Evolutionary conservation across 768 basidiomycete genomes (phyloP), one percentile per base, ranked within the genome.

Genomic region (Cyclocybe cylindracea): DNA sequence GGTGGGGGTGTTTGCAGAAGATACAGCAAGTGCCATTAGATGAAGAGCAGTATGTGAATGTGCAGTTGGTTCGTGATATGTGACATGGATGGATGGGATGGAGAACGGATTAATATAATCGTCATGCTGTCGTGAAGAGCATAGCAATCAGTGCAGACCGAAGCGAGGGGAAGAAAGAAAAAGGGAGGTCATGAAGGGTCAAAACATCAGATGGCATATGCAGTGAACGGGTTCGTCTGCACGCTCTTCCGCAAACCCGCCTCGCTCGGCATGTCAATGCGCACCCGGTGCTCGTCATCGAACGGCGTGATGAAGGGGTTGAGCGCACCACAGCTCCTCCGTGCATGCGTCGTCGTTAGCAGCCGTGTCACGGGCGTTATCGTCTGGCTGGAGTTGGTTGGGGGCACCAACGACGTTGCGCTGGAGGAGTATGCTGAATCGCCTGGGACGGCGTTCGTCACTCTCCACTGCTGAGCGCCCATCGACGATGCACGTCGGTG

Each of bases 281-380:
- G 52, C 44, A 67, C 66, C 40, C 53, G 55, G 49, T 80, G 75
- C 63, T 88, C 86, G 61, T 89, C 88, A 65, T 91, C 89, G 66
- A 91, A 91, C 7, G 89, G 89, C 45, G 88, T 89, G 51, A 81
- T 78, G 62, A 91, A 91, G 46, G 89, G 89, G 57, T 77, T 70
- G 47, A 72, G 24, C 24, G 24, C 63, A 47, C 66, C 63, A 40
- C 61, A 56, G 35, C 76, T 74, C 56, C 73, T 65, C 53, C 73
- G 70, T 14, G 74, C 71, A 59, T 77, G 66, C 18, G 70, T 72
- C 19, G 72, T 71, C 41, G 78, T 77, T 55, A 78, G 66, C 50
- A 77, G 68, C 38, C 76, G 69, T 44, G 78, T 77, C 35, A 78
- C 70, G 10, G 80, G 77, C 48, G 55, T 60, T 44, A 56, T 31